Evolutionary conservation across 1,284 basidiomycete species (phyloP), one percentile per base, ranked within the genome.

Genomic region (Microbotryomycetes sp.): DNA sequence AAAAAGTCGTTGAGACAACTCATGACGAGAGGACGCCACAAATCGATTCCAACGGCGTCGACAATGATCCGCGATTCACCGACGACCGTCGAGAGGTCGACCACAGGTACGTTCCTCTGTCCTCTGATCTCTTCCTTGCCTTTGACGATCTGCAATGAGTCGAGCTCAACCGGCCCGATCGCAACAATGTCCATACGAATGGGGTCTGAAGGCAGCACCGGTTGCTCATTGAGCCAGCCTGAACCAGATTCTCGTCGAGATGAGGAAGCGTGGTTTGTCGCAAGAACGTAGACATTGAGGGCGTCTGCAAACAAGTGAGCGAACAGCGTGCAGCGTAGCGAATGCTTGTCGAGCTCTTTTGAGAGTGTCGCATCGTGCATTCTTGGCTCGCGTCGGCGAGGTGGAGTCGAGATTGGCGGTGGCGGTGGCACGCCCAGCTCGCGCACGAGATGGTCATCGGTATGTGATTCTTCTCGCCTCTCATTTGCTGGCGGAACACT

Each of bases 21-120:
- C 52, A 64, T 57, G 14, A 67, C 66, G 42, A 62, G 49, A 0
- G 68, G 66, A 2, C 66, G 50, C 68, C 68, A 70, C 2, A 65
- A 52, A 32, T 70, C 62, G 30, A 70, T 23, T 3, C 59, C 55
- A 25, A 67, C 49, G 7, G 54, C 50, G 16, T 66, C 66, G 31
- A 66, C 51, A 2, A 70, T 52, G 28, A 59, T 23, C 46, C 23
- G 47, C 29, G 63, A 54, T 12, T 64, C 61, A 36, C 68, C 66
- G 4, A 16, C 29, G 32, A 23, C 32, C 1, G 55, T 54, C 14
- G 7, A 1, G 5, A 59, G 23, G 15, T 70, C 64, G 31, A 69
- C 30, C 14, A 47, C 32, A 1, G 59, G 53, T 3, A 55, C 32
- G 3, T 6, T 19, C 42, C 45, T n/a, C 14, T 4, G 5, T 16